Evolutionary conservation across 164 flowering plant genomes (phyloP).

Genomic region (Echeveria elegans): DNA sequence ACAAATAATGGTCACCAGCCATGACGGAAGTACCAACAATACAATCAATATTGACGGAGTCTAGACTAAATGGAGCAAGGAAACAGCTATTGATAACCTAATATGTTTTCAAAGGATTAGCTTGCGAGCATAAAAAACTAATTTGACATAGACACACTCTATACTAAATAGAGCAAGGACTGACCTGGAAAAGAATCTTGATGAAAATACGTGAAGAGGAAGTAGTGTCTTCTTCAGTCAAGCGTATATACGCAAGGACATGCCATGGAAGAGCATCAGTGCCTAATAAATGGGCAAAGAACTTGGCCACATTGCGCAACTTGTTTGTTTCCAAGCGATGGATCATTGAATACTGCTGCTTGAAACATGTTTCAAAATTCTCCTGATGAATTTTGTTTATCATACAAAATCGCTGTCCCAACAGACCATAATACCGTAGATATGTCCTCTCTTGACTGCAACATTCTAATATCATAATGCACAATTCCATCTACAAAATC

Average conservation of each 20-base stretch:
- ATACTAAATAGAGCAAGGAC: neutral
- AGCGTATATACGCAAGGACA: slow-evolving; percentile 69
- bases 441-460: slow-evolving; percentile 98
- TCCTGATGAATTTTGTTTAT: slow-evolving; percentile 86
- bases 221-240: slow-evolving; percentile 8
- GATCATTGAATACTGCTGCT: slow-evolving; percentile 91
- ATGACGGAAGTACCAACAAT: neutral
- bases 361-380: slow-evolving; percentile 85
- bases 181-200: slow-evolving; percentile 15
- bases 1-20: slow-evolving; percentile 1
- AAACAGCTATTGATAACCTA: neutral
- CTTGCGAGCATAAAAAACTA: neutral
- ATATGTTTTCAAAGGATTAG: neutral
- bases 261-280: slow-evolving; percentile 96
- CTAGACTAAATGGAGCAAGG: neutral
- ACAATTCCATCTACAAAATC: slow-evolving; percentile 73
- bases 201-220: slow-evolving; percentile 7
- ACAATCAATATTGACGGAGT: neutral
- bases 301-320: slow-evolving; percentile 88
- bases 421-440: slow-evolving; percentile 80
- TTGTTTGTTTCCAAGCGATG: slow-evolving; percentile 92
- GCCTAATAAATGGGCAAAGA: slow-evolving; percentile 92
- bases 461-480: slow-evolving; percentile 89
- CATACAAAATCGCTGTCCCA: slow-evolving; percentile 93
- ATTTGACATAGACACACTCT: neutral